Evolutionary conservation across 345 rosid species (phyloP).

Genomic region (Citrus sp.): DNA sequence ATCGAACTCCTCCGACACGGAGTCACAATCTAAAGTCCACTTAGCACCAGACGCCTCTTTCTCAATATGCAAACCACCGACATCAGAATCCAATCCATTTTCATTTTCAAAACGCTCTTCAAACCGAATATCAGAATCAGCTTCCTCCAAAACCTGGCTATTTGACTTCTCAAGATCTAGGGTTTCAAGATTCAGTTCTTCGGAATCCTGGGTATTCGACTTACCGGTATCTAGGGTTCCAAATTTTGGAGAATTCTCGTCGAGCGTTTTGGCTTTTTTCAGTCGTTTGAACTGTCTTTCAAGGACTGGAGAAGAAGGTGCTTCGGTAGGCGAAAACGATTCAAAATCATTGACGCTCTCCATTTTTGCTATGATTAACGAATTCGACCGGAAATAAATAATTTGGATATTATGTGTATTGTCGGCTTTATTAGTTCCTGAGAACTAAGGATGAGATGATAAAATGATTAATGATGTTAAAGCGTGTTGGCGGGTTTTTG

Average conservation of each 20-base stretch:
- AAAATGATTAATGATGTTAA: neutral
- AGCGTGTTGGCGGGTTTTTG: constrained; percentile 6
- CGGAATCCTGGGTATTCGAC: neutral
- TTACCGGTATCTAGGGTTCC: constrained; percentile 15
- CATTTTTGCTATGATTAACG: constrained; percentile 34
- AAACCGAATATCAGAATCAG: constrained; percentile 17
- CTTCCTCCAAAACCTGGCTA: constrained; percentile 22
- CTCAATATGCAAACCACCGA: constrained; percentile 27
- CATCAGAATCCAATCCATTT: constrained; percentile 24
- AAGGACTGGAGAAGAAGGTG: constrained; percentile 36
- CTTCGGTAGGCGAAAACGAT: constrained; percentile 41
- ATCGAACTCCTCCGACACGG: constrained; percentile 23
- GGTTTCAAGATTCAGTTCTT: constrained; percentile 8
- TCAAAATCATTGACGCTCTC: constrained; percentile 42
- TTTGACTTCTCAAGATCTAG: constrained; percentile 9
- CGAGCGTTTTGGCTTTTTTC: constrained; percentile 37
- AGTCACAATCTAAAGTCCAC: constrained; percentile 51
- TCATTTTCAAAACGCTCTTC: constrained; percentile 29
- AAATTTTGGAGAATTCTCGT: constrained; percentile 15
- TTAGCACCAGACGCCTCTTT: constrained; percentile 28
- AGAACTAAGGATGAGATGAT: neutral
- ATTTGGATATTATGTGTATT: neutral
- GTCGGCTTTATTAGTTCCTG: neutral
- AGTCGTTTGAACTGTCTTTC: constrained; percentile 66
- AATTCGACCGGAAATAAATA: neutral